phyloP scores from a whole-genome alignment of 495 filamentous ascomycete species.

The Talaromyces adpressus region DNA sequence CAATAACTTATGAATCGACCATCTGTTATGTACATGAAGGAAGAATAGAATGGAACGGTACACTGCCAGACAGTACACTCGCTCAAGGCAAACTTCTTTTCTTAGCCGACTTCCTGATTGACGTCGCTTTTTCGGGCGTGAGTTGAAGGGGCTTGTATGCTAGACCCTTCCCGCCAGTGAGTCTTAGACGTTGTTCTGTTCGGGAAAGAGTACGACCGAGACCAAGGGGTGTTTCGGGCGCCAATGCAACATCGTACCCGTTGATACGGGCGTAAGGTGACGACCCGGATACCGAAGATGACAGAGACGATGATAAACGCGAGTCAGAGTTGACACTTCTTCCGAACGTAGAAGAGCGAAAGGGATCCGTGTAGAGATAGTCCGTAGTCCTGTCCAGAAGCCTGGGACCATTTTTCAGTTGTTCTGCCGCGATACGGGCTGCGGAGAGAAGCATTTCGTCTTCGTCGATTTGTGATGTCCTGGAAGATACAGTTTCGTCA shows the following conservation, averaged over 20 bases:
- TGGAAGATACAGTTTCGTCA: slow-evolving; percentile 15
- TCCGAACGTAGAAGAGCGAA: slow-evolving; percentile 19
- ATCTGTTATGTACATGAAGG: neutral
- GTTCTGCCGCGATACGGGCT: slow-evolving; percentile 37
- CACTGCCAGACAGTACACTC: neutral
- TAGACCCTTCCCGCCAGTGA: slow-evolving; percentile 33
- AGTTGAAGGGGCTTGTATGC: slow-evolving; percentile 36
- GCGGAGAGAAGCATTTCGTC: slow-evolving; percentile 36
- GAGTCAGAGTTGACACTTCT: slow-evolving; percentile 15
- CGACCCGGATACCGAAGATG: slow-evolving; percentile 12
- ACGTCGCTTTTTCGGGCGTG: slow-evolving; percentile 17
- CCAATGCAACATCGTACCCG: slow-evolving; percentile 32
- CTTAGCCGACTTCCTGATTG: neutral
- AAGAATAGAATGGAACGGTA: neutral
- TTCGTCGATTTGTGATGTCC: slow-evolving; percentile 29
- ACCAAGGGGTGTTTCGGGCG: slow-evolving; percentile 29
- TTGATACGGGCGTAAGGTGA: slow-evolving; percentile 23
- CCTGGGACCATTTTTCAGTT: slow-evolving; percentile 28
- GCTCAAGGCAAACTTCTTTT: neutral
- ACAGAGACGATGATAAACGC: neutral
- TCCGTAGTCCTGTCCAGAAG: slow-evolving; percentile 22
- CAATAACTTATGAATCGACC: neutral
- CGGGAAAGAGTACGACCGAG: slow-evolving; percentile 34
- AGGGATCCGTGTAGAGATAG: slow-evolving; percentile 13
- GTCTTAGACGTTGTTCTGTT: slow-evolving; percentile 32